Evolutionary conservation across 768 basidiomycete genomes (phyloP), one percentile per base, ranked within the genome.

Genomic region (Melanogaster broomeanus): DNA sequence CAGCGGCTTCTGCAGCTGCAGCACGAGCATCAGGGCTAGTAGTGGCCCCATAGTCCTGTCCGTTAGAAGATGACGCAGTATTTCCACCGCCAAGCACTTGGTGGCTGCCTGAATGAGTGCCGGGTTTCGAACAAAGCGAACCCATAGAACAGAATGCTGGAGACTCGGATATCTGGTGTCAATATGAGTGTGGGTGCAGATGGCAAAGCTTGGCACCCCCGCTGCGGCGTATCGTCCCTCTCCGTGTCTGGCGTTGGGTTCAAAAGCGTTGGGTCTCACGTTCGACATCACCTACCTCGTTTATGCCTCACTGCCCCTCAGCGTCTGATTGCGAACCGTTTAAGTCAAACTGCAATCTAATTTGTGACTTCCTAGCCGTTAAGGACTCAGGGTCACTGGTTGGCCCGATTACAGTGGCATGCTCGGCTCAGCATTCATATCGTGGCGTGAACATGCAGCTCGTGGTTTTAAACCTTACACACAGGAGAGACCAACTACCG

Each of bases 1-100:
- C 83, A 56, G 84, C 84, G 53, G 84, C 84, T 65, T 79, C 79
- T 65, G 81, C 79, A 51, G 81, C 81, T 64, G 83, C 83, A 45
- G 72, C 69, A 61, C 80, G 78, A 63, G 76, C 69, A 72, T 82
- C n/a, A n/a, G n/a, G n/a, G n/a, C n/a, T 70, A 51, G 60, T 44
- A 53, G 64, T 58, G 60, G 59, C 64, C 63, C 71, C 60, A 19
- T 52, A 41, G 22, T 61, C 52, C 27, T 41, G 62, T 41, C 27
- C 49, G 39, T 51, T 45, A 9, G 70, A 50, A 38, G 70, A 49
- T 18, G 64, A 58, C 55, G 60, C 55, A 39, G 70, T 60, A 49
- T 69, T 49, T 49, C 74, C 69, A 13, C 76, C 69, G 15, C 76
- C 72, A 46, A 83, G 70, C 19, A 84, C 74, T 15, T 82, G 80